Evolutionary conservation across 176 grass and related monocot species (phyloP).

Genomic region (Aegilops umbellulata): DNA sequence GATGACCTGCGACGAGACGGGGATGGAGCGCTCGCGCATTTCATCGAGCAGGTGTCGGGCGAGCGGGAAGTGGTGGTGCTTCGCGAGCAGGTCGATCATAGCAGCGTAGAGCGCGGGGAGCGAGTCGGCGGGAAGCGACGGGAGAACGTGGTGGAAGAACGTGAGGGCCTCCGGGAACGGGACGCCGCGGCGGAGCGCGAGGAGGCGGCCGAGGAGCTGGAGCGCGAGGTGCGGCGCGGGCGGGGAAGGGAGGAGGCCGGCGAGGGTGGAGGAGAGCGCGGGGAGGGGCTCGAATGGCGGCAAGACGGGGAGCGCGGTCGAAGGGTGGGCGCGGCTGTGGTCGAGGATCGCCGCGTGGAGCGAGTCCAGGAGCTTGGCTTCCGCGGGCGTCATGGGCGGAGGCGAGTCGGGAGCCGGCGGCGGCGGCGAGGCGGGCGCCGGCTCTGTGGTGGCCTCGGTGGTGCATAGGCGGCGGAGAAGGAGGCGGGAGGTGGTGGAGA

Average conservation of each 20-base stretch:
- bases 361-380: conserved; percentile 62
- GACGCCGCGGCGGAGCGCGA: conserved; percentile 57
- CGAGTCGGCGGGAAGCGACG: conserved; percentile 26
- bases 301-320: neutral
- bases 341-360: conserved; percentile 60
- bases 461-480: conserved; percentile 33
- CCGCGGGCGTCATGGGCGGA: conserved; percentile 30
- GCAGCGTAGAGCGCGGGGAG: conserved; percentile 39
- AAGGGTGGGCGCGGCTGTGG: conserved; percentile 57
- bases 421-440: neutral
- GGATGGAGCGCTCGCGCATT: conserved; percentile 60
- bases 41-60: conserved; percentile 81
- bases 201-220: conserved; percentile 55
- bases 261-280: conserved; percentile 28
- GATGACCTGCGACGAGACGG: conserved; percentile 52
- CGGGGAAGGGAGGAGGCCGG: conserved; percentile 40
- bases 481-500: conserved; percentile 7
- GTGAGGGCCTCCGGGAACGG: conserved; percentile 63
- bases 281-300: conserved; percentile 40
- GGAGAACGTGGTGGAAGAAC: conserved; percentile 65
- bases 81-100: conserved; percentile 69
- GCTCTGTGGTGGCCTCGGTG: neutral
- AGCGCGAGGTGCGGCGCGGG: conserved; percentile 40
- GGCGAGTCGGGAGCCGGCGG: neutral
- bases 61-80: conserved; percentile 63